Conservation (phyloP, 2,329 filamentous ascomycete genomes). For the Triangularia setosa region DNA sequence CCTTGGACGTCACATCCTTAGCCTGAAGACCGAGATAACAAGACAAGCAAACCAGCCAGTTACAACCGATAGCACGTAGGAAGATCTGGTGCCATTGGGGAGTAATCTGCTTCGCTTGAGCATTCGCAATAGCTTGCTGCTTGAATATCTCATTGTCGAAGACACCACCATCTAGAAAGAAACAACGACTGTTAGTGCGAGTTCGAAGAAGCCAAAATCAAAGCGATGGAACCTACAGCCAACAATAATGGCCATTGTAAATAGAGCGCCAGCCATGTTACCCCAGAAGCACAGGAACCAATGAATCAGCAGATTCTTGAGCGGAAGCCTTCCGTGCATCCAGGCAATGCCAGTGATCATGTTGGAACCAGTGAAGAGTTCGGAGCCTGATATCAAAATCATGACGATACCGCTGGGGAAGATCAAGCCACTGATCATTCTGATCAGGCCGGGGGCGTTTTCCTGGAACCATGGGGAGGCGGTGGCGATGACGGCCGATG, state of each 20-base stretch:
- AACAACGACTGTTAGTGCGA: background rate
- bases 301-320: constrained; percentile 24
- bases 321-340: constrained; percentile 20
- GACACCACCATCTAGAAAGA: constrained; percentile 38
- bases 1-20: constrained; percentile 49
- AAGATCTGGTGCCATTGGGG: constrained; percentile 52
- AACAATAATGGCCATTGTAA: constrained; percentile 44
- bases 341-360: constrained; percentile 32
- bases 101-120: constrained; percentile 45
- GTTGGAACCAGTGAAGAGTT: constrained; percentile 45
- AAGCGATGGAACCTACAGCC: constrained; percentile 37
- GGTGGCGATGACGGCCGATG: constrained; percentile 42
- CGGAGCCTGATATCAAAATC: constrained; percentile 45
- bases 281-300: constrained; percentile 47
- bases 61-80: constrained; percentile 50
- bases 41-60: constrained; percentile 56
- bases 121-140: constrained; percentile 41
- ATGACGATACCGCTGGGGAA: constrained; percentile 49
- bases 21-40: constrained; percentile 46
- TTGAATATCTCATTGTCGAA: constrained; percentile 43
- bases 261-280: constrained; percentile 45
- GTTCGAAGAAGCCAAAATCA: background rate
- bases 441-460: constrained; percentile 46
- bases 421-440: constrained; percentile 41
- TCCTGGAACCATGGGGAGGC: constrained; percentile 45